Evolutionary conservation across 331 rosid species (phyloP).

Genomic region (Telfairia occidentalis): DNA sequence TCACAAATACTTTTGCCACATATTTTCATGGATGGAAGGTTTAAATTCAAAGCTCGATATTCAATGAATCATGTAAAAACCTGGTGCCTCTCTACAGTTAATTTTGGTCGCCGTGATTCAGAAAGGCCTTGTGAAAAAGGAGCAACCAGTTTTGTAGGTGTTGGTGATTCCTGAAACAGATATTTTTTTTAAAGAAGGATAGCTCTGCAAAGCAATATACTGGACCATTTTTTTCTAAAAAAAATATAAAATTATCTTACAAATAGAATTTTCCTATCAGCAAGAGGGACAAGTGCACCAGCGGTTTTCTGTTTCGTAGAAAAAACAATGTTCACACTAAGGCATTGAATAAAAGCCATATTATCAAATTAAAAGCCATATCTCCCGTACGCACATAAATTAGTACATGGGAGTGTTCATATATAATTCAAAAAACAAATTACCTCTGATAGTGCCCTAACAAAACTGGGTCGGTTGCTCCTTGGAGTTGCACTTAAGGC

Average conservation of each 20-base stretch:
- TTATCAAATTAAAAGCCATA: not conserved
- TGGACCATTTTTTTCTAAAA: not conserved
- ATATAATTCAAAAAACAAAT: slow-evolving; percentile 11
- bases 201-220: slow-evolving; percentile 1
- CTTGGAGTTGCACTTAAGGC: slow-evolving; percentile 56
- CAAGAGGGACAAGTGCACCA: slow-evolving; percentile 33
- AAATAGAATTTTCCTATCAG: slow-evolving; percentile 48
- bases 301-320: slow-evolving; percentile 51
- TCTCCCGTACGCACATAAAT: not conserved
- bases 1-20: not conserved
- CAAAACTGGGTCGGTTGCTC: slow-evolving; percentile 49
- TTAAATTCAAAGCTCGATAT: not conserved
- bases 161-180: slow-evolving; percentile 75
- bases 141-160: slow-evolving; percentile 61
- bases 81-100: slow-evolving; percentile 75
- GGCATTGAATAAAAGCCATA: slow-evolving; percentile 5
- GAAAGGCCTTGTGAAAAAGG: slow-evolving; percentile 47
- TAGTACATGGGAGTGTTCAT: not conserved
- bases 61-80: slow-evolving; percentile 25
- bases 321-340: slow-evolving; percentile 4
- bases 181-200: not conserved
- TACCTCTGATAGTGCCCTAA: slow-evolving; percentile 63
- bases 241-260: slow-evolving; percentile 31
- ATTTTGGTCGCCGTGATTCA: slow-evolving; percentile 70
- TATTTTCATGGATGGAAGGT: not conserved